Evolutionary conservation across 1,284 basidiomycete genomes (phyloP).

Genomic region (Apiotrichum sp.): DNA sequence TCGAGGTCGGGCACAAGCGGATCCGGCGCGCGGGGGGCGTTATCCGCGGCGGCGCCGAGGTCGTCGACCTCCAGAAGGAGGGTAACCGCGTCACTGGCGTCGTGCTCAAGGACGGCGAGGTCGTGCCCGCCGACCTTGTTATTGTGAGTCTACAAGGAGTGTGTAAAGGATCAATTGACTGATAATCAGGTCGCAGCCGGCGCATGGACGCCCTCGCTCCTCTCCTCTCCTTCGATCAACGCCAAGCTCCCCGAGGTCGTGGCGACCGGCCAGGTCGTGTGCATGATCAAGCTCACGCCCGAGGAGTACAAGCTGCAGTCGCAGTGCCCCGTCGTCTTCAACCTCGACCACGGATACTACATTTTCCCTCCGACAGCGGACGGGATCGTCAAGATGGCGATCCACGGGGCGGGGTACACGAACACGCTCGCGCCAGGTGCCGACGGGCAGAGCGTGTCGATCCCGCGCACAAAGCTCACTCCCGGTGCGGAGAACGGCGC

Average conservation of each 20-base stretch:
- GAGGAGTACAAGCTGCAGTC: conserved; percentile 63
- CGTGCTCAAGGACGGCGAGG: conserved; percentile 57
- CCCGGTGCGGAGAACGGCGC: conserved; percentile 38
- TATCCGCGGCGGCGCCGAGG: conserved; percentile 57
- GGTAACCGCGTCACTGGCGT: conserved; percentile 58
- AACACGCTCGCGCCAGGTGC: conserved; percentile 21
- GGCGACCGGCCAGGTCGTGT: conserved; percentile 59
- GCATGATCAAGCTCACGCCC: conserved; percentile 63
- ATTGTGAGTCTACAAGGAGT: conserved; percentile 9
- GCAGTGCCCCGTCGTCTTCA: conserved; percentile 57
- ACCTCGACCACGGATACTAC: conserved; percentile 47
- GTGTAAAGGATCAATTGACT: too few relatives aligned
- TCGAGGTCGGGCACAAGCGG: conserved; percentile 56
- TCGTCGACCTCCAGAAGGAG: conserved; percentile 47
- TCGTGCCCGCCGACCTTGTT: conserved; percentile 37
- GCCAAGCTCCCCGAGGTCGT: conserved; percentile 31
- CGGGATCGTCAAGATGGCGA: conserved; percentile 49
- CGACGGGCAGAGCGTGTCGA: conserved; percentile 28
- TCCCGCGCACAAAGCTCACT: conserved; percentile 43
- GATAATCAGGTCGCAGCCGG: conserved; percentile 30
- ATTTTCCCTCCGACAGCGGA: conserved; percentile 49
- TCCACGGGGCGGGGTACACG: conserved; percentile 47
- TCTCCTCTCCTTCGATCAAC: conserved; percentile 53
- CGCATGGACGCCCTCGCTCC: conserved; percentile 64
- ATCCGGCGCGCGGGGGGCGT: conserved; percentile 59